Evolutionary conservation across 2,329 filamentous ascomycete species (phyloP).

Genomic region (Colletotrichum endophyticum): DNA sequence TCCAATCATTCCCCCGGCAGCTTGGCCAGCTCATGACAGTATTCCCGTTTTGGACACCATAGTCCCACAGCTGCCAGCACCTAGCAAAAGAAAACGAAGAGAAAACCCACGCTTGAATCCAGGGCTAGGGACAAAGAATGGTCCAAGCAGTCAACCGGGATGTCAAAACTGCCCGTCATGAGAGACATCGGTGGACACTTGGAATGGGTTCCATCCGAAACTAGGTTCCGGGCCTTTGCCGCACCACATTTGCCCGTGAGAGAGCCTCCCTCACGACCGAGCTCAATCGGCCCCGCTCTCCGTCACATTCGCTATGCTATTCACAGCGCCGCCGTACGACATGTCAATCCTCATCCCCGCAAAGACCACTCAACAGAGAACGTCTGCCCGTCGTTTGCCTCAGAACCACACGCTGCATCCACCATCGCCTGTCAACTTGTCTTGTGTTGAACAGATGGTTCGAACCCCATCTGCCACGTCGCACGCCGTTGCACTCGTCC

Average conservation of each 20-base stretch:
- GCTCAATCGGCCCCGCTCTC: not conserved
- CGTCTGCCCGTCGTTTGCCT: not conserved
- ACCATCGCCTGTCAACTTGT: not conserved
- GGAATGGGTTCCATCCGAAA: not conserved
- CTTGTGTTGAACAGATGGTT: not conserved
- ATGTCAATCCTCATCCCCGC: not conserved
- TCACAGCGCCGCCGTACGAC: not conserved
- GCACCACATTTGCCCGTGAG: not conserved
- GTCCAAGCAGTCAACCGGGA: not conserved
- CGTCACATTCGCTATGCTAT: not conserved
- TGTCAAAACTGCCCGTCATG: constrained; percentile 1
- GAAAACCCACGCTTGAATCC: not conserved
- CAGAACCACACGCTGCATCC: not conserved
- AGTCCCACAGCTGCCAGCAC: not conserved
- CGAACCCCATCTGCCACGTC: constrained; percentile 7
- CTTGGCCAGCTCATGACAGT: not conserved
- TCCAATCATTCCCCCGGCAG: not conserved
- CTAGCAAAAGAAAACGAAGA: not conserved
- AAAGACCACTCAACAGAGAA: not conserved
- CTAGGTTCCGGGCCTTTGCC: not conserved
- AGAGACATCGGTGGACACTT: not conserved
- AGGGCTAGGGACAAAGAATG: not conserved
- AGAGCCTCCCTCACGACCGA: not conserved
- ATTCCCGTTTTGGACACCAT: not conserved
- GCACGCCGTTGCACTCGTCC: not conserved